These are phyloP conservation scores for Guadua angustifolia DNA, from an alignment of 176 grass and related monocot genomes.

Conservation along the genomic window DNA sequence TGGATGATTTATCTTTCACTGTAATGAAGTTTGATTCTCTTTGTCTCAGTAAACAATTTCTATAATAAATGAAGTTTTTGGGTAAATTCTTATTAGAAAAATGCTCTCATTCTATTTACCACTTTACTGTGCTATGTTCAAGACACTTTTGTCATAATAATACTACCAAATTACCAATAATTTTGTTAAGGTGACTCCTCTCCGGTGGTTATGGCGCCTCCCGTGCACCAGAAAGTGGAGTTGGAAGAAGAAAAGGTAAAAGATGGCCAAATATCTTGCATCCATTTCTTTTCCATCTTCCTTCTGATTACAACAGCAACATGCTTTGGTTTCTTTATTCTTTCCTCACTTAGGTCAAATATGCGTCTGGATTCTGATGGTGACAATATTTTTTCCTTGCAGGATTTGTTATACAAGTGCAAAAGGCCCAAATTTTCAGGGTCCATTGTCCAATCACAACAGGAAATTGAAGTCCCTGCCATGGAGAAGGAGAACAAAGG, in stretches of 20 bases:
- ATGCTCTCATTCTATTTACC: background rate
- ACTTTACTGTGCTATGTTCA: background rate
- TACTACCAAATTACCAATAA: constrained; percentile 17
- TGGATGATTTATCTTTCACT: background rate
- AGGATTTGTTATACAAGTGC: constrained; percentile 17
- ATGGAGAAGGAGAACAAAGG: constrained; percentile 7
- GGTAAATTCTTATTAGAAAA: background rate
- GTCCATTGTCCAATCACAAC: constrained; percentile 1
- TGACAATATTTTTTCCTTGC: constrained; percentile 14
- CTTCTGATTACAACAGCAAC: background rate
- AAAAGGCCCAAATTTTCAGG: constrained; percentile 38
- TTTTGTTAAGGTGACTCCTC: constrained; percentile 14
- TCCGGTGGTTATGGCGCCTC: constrained; percentile 28
- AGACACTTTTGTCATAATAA: background rate
- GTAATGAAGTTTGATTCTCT: background rate
- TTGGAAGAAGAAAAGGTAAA: constrained; percentile 38
- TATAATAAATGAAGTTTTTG: background rate
- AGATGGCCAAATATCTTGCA: constrained; percentile 7
- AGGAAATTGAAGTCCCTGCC: background rate
- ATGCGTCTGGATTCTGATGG: background rate
- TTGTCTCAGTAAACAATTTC: background rate
- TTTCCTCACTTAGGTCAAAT: background rate
- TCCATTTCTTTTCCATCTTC: background rate
- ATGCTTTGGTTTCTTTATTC: constrained; percentile 9
- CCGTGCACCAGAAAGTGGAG: constrained; percentile 13